A percentile compares a stretch with the other conserved stretches of the same genome.
phyloP scores from a whole-genome alignment of 805 yeast genomes.

The Tanozyma kutaoensis region DNA sequence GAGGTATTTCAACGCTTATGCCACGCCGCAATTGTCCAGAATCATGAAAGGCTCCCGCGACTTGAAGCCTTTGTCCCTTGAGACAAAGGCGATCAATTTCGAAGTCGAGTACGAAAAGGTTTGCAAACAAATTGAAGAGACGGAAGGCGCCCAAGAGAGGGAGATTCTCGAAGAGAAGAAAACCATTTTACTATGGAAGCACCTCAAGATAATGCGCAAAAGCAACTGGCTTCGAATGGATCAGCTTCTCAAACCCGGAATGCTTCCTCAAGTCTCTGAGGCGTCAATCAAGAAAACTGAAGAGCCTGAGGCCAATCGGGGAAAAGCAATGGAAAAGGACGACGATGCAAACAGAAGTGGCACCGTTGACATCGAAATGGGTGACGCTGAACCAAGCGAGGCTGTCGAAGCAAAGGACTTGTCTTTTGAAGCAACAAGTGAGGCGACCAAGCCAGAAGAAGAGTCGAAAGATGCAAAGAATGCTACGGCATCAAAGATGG shows the following conservation, averaged over 20 bases:
- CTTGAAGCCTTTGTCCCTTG: conserved; percentile 6
- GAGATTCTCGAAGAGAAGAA: conserved; percentile 11
- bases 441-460: no score
- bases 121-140: conserved; percentile 3
- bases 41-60: conserved; percentile 24
- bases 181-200: conserved; percentile 20
- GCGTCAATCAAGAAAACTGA: no score
- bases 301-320: no score
- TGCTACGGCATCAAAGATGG: no score
- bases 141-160: conserved; percentile 2
- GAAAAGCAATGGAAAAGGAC: no score
- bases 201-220: conserved; percentile 10
- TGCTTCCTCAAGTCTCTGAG: no score
- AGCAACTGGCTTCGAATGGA: conserved; percentile 18
- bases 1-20: conserved; percentile 26
- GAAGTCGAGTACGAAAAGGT: conserved; percentile 2
- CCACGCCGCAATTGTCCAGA: conserved; percentile 28
- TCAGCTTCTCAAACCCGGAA: conserved; percentile 5
- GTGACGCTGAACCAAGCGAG: no score
- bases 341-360: no score
- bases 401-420: no score
- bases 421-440: no score
- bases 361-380: no score
- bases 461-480: no score
- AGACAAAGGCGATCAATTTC: conserved; percentile 1